A percentile compares a stretch with the other conserved stretches of the same genome.
Conservation (phyloP, 441 rosid genomes). For the Raphanus hybrid region DNA sequence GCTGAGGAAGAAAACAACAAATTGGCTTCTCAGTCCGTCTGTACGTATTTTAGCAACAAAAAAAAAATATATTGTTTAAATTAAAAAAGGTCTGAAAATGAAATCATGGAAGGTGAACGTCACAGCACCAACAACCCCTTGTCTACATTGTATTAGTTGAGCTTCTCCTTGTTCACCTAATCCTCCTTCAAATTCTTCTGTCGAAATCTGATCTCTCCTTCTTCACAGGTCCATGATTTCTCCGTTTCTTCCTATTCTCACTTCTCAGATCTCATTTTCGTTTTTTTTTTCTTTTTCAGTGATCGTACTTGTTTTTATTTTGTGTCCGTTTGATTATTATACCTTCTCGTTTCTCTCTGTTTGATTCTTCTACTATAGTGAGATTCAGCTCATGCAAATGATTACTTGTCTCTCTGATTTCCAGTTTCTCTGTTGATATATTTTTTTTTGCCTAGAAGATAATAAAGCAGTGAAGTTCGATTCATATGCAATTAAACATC, state of each 20-base stretch:
- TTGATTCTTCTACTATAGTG: neutral
- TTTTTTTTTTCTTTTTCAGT: neutral
- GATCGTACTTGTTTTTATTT: neutral
- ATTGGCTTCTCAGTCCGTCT: neutral
- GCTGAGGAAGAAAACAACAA: neutral
- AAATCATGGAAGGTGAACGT: neutral
- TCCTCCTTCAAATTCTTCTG: neutral
- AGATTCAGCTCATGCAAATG: neutral
- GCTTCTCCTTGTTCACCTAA: slow-evolving; percentile 1
- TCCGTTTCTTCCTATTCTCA: neutral
- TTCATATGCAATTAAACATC: neutral
- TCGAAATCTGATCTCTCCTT: neutral
- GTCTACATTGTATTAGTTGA: neutral
- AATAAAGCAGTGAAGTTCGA: neutral
- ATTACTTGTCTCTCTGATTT: too few relatives aligned
- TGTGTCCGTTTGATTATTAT: neutral
- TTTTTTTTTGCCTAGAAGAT: neutral
- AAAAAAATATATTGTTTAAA: too few relatives aligned
- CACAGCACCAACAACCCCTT: slow-evolving; percentile 1
- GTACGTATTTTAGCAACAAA: neutral
- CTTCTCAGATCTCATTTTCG: neutral
- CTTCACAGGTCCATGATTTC: neutral
- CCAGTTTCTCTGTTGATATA: too few relatives aligned
- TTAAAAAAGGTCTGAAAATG: neutral
- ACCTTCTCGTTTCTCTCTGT: neutral